phyloP scores from a whole-genome alignment of 139 green algal genomes.

The Ettlia oleoabundans region DNA sequence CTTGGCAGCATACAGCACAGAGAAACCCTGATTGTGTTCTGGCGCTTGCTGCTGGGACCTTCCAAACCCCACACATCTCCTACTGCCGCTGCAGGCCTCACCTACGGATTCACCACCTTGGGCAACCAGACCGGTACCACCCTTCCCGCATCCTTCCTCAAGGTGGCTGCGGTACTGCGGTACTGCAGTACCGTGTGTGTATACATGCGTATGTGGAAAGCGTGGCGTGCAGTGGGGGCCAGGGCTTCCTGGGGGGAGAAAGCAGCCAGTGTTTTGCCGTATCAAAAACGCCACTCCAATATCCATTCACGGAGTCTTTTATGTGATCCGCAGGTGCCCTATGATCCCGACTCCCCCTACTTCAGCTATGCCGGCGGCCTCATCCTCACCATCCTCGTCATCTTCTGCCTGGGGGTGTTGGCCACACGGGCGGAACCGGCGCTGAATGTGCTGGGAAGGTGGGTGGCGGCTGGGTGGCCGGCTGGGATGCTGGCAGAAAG shows the following conservation, averaged over 20 bases:
- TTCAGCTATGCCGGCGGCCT: constrained; percentile 47
- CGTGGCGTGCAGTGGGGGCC: neutral
- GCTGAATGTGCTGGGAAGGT: constrained; percentile 56
- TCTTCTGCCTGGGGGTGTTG: constrained; percentile 49
- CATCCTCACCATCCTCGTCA: constrained; percentile 33
- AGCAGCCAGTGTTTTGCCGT: no score
- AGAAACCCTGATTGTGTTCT: neutral
- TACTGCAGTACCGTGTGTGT: neutral
- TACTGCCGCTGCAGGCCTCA: constrained; percentile 12
- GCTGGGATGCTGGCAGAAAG: neutral
- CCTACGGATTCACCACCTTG: constrained; percentile 54
- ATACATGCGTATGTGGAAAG: neutral
- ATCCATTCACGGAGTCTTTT: neutral
- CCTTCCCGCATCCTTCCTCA: constrained; percentile 45
- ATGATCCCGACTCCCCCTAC: constrained; percentile 24
- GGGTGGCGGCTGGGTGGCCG: neutral
- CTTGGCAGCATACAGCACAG: neutral
- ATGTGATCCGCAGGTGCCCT: neutral
- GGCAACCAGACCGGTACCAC: constrained; percentile 48
- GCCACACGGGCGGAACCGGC: constrained; percentile 57
- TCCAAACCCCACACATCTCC: neutral
- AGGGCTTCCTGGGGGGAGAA: no score
- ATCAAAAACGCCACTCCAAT: neutral
- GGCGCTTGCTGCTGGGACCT: neutral
- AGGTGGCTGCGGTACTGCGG: neutral